Base-by-base conservation (phyloP, 2,329 filamentous ascomycete species). In the Dendryphion nanum region DNA sequence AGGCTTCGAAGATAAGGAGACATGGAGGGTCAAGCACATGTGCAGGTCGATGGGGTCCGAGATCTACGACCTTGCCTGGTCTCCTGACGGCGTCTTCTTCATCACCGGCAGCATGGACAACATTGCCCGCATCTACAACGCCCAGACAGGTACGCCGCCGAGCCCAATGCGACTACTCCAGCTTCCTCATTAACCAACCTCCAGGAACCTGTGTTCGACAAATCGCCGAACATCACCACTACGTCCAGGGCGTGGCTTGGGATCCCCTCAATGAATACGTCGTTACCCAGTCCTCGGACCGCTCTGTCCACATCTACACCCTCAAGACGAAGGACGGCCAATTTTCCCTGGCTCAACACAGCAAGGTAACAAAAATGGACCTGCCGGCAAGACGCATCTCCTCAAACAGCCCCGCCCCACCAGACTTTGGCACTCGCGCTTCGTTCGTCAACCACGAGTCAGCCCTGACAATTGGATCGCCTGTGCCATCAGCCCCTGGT, bases 31-130 rank as follows among this genome's bases (percentile, higher is more conserved):
- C 46, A 97, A 95, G 71, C 89, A 95, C 64, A 97, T 97, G 93
- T 97, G 90, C 68, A 82, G 93, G 45, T 95, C 90, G 31, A 88
- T 86, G 45, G 91, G 90, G 23, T 89, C 90, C 8, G 93, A 98
- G 66, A 97, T 98, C 51, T 98, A 98, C 69, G 93, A 98, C 67
- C 73, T 98, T 40, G 93, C 93, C 35, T 98, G 93, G 94, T 97
- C 93, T 33, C 94, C 94, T n/a, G 93, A 98, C 66, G 89, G 87
- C 26, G 75, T 83, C 26, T 93, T 94, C 71, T 95, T 98, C 72
- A 96, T 98, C 55, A 96, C 94, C 17, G 93, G 93, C 26, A 97
- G 93, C 70, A 97, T 98, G 90, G 93, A 98, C 71, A 98, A 98
- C 64, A 85, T 97, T 63, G 90, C 93, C 41, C 81, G 91, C 42